Evolutionary conservation across 2,329 filamentous ascomycete species (phyloP), one percentile per base, ranked within the genome.

Genomic region (Trichoderma guizhouense): DNA sequence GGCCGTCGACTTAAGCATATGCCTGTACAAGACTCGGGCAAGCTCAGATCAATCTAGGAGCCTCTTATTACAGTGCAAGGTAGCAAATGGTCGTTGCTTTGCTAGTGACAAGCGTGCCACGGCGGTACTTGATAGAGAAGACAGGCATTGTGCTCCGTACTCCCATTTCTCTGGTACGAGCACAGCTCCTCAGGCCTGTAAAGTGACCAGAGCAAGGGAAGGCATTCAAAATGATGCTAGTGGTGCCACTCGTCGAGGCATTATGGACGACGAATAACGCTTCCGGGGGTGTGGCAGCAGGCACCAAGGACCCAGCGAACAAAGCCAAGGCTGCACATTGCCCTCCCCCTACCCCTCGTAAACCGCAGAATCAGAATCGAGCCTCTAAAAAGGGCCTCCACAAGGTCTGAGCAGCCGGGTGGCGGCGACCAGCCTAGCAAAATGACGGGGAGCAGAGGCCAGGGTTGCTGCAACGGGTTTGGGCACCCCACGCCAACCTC

Each of bases 381-480:
- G 65, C 65, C 70, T 72, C 71, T 62, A 61, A 68, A 58, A 43
- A 67, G 68, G 68, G 47, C 64, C 65, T 62, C 71, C 64, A 63
- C 58, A 60, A 70, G 34, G 66, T 58, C 65, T 72, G 66, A 60
- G 64, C 47, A 64, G 66, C 65, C 36, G 43, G 71, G 71, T 69
- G 58, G 71, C 71, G 51, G 71, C 70, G 58, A 63, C 71, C 57
- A 72, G 60, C 71, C 67, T 26, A 39, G 53, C 65, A 63, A 71
- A 47, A 70, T 70, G 67, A 71, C 68, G 71, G 68, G 61, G 71
- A 66, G 71, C 32, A 43, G 34, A 66, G 26, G 62, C 67, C 51
- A 72, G 71, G 71, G 68, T 72, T 53, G 26, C 61, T 71, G 71
- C 61, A 72, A 61, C 60, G 66, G 55, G 66, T 71, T 71, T 67